Base-by-base conservation (phyloP, 352 stramenopile genomes). In the Globisporangium ultimum region DNA sequence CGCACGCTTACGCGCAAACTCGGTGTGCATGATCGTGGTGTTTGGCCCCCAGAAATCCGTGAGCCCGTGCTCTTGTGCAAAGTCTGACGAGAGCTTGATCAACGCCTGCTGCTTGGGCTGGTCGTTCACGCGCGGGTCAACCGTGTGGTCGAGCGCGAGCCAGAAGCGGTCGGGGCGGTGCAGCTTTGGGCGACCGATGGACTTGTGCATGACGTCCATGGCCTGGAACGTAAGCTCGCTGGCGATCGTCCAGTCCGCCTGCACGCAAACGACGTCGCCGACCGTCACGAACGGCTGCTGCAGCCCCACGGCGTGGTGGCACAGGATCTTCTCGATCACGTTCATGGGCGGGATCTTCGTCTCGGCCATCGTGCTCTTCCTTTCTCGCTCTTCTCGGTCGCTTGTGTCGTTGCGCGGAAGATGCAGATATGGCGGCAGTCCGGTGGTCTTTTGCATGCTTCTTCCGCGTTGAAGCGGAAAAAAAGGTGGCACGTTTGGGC, bases 251-350 rank as follows among this genome's bases (percentile, higher is more conserved):
- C 84, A 93, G 63, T 93, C 77, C 17, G 78, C 81, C 21, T 84
- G 77, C 46, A 93, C 84, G 49, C 84, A 93, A 28, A 93, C 63
- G 22, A 93, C 78, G 67, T 91, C 79, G 46, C 84, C 84, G n/a
- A 84, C 73, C 3, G 45, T 55, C 51, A 92, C 83, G 32, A 65
- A 76, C 0, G 78, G 76, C 50, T 76, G 38, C 14, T 53, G 48
- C 32, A 90, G 71, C 14, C 76, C 76, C 42, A 87, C 76, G 15
- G 76, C 76, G 64, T 87, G 76, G 66, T 87, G 76, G 70, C 78
- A 90, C 56, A 93, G 61, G 70, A 91, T 91, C 78, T 93, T 93
- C 61, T 93, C 84, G 67, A 91, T 90, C 48, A 89, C 82, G 70
- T 91, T 91, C 82, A 91, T 91, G 17, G 76, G 78, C 61, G 69